These are phyloP conservation scores for Jatropha podagrica DNA, from an alignment of 441 rosid genomes.

Conservation along the genomic window DNA sequence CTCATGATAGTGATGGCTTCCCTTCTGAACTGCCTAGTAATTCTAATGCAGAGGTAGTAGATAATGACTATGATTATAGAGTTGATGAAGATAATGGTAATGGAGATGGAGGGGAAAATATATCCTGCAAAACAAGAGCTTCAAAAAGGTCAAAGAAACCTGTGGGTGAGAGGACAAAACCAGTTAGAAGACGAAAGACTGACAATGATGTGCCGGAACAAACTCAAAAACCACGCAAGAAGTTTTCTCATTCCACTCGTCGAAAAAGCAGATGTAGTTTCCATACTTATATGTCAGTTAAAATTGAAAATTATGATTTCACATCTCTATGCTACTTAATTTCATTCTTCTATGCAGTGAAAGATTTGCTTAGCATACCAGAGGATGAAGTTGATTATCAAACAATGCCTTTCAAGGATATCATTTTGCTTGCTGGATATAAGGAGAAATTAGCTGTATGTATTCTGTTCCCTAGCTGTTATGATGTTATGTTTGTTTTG, in stretches of 20 bases:
- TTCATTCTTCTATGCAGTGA: constrained; percentile 42
- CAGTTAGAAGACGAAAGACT: constrained; percentile 46
- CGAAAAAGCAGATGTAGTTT: constrained; percentile 55
- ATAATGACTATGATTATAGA: constrained; percentile 25
- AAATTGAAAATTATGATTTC: constrained; percentile 1
- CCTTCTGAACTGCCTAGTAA: constrained; percentile 20
- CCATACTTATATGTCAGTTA: constrained; percentile 11
- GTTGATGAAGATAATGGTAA: constrained; percentile 28
- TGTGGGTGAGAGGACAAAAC: constrained; percentile 29
- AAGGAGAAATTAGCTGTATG: constrained; percentile 64
- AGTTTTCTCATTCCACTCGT: constrained; percentile 74
- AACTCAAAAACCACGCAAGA: constrained; percentile 47
- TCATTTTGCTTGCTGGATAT: constrained; percentile 66
- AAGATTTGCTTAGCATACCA: constrained; percentile 69
- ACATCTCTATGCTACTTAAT: constrained; percentile 6
- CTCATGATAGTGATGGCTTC: constrained; percentile 22
- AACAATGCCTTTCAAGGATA: constrained; percentile 64
- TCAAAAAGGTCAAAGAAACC: constrained; percentile 44
- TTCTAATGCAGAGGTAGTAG: constrained; percentile 34
- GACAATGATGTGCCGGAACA: constrained; percentile 37
- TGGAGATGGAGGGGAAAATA: constrained; percentile 30
- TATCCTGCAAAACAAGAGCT: constrained; percentile 33
- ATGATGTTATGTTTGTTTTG: background rate
- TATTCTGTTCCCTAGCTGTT: constrained; percentile 4
- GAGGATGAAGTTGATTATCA: constrained; percentile 63